Percentiles rank a stretch among this genome's conserved stretches.
Evolutionary conservation across 805 yeast genomes (phyloP).

Genomic region (Saccharomycopsis fibuligera): DNA sequence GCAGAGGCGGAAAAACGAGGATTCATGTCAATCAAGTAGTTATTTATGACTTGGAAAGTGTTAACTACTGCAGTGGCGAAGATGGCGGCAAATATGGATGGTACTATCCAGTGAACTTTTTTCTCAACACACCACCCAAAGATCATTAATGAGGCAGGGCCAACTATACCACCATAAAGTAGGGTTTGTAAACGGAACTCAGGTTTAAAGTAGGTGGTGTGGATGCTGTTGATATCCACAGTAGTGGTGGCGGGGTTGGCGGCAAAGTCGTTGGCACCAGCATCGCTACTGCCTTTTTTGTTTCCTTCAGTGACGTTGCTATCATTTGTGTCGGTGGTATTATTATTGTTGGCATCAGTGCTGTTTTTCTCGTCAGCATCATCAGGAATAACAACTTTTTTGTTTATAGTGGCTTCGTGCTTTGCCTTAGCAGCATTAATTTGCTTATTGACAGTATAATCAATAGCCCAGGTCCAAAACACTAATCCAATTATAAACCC

Average conservation of each 20-base stretch:
- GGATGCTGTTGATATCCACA: no score
- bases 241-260: slow-evolving; percentile 30
- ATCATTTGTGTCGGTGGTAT: no score
- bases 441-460: slow-evolving; percentile 31
- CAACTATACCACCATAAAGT: slow-evolving; percentile 42
- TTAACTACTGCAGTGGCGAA: slow-evolving; percentile 49
- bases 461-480: slow-evolving; percentile 42
- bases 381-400: no score
- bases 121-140: slow-evolving; percentile 55
- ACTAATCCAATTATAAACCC: slow-evolving; percentile 48
- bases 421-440: no score
- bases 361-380: no score
- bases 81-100: slow-evolving; percentile 48
- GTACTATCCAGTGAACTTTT: slow-evolving; percentile 46
- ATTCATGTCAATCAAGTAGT: slow-evolving; percentile 57
- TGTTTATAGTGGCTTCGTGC: neutral
- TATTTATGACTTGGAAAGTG: slow-evolving; percentile 53
- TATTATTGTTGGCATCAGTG: no score
- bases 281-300: no score
- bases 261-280: slow-evolving; percentile 9
- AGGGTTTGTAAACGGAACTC: slow-evolving; percentile 53
- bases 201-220: slow-evolving; percentile 54
- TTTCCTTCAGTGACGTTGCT: no score
- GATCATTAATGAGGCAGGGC: slow-evolving; percentile 51
- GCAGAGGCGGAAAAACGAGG: slow-evolving; percentile 56